These are phyloP conservation scores for Penicilliopsis zonata DNA, from an alignment of 495 filamentous ascomycete species.

Conservation along the genomic window DNA sequence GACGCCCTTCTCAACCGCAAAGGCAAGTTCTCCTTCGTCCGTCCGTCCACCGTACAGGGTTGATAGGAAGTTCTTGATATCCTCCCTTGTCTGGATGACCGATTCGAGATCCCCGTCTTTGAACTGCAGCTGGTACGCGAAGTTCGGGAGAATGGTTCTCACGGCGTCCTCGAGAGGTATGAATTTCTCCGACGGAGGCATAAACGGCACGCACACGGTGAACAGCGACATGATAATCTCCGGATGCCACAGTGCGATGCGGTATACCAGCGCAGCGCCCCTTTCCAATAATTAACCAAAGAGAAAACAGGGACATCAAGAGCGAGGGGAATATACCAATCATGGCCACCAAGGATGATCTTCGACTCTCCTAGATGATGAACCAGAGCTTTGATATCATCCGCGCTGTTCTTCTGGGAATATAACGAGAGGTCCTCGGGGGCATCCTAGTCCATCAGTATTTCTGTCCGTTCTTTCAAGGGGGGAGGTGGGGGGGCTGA, in stretches of 20 bases:
- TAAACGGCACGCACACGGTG: constrained; percentile 66
- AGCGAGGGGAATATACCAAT: constrained; percentile 51
- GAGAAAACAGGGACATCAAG: neutral
- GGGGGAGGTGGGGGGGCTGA: too few relatives aligned
- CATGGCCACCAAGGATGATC: constrained; percentile 73
- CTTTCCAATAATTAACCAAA: constrained; percentile 13
- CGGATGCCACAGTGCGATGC: constrained; percentile 60
- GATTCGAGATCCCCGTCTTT: constrained; percentile 52
- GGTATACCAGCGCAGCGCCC: constrained; percentile 46
- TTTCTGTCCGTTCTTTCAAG: too few relatives aligned
- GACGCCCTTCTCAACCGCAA: constrained; percentile 45
- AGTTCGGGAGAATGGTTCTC: constrained; percentile 50
- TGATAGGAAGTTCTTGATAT: constrained; percentile 55
- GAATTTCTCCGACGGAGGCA: constrained; percentile 34
- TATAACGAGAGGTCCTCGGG: constrained; percentile 46
- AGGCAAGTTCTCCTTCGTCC: constrained; percentile 37
- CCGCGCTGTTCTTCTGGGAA: constrained; percentile 53
- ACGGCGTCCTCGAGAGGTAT: constrained; percentile 43
- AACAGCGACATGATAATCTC: constrained; percentile 61
- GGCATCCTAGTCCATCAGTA: constrained; percentile 35
- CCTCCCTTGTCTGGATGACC: constrained; percentile 37
- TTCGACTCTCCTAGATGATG: constrained; percentile 40
- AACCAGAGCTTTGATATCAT: constrained; percentile 58
- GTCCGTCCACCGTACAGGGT: constrained; percentile 55
- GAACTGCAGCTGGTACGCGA: constrained; percentile 75